Evolutionary conservation across 164 flowering plant genomes (phyloP).

Genomic region (Sedum album): DNA sequence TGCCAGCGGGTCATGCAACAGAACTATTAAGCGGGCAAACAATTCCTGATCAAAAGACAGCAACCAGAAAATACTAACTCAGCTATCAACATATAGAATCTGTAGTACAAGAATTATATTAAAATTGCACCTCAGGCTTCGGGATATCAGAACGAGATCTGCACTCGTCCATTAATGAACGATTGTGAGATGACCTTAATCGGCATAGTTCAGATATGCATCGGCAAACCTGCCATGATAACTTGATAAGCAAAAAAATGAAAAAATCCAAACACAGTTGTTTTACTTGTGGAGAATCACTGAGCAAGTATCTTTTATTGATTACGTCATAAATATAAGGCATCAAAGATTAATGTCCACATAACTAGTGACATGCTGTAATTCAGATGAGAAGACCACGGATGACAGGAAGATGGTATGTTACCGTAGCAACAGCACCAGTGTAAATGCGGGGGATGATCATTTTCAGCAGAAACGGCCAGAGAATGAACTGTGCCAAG

Average conservation of each 20-base stretch:
- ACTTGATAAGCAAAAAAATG: background rate
- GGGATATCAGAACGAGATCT: slow-evolving; percentile 72
- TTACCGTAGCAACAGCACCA: slow-evolving; percentile 84
- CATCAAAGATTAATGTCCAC: background rate
- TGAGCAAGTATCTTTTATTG: background rate
- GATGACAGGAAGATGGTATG: slow-evolving; percentile 1
- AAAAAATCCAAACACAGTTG: background rate
- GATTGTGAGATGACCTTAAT: slow-evolving; percentile 41
- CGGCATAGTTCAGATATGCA: slow-evolving; percentile 87
- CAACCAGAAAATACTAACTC: slow-evolving; percentile 3
- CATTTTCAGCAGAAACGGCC: slow-evolving; percentile 97
- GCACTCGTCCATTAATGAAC: slow-evolving; percentile 53
- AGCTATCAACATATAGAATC: background rate
- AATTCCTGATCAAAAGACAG: slow-evolving; percentile 52
- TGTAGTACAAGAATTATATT: background rate
- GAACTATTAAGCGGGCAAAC: slow-evolving; percentile 83
- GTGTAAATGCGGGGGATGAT: slow-evolving; percentile 70
- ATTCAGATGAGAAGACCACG: background rate
- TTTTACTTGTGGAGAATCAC: background rate
- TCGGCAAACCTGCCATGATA: slow-evolving; percentile 66
- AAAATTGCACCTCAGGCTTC: slow-evolving; percentile 57
- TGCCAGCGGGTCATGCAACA: slow-evolving; percentile 87
- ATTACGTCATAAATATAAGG: background rate
- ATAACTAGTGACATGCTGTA: background rate
- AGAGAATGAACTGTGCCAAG: slow-evolving; percentile 60